These are phyloP conservation scores for Sindora glabra DNA, from an alignment of 306 rosid species.

Conservation along the genomic window DNA sequence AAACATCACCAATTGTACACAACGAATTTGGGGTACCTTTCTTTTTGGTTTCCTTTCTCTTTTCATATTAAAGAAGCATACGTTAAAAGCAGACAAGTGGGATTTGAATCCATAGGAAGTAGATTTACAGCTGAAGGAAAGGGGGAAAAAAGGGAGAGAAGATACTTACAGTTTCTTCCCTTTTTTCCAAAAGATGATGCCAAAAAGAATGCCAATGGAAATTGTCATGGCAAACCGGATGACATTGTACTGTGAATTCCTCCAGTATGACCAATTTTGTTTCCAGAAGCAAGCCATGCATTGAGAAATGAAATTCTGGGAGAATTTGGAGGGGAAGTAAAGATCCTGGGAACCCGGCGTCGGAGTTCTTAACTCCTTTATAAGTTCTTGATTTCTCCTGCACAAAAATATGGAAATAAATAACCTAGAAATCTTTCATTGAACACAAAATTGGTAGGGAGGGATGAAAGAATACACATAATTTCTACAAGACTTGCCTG, in stretches of 20 bases:
- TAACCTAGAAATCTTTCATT: background rate
- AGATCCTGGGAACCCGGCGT: conserved; percentile 30
- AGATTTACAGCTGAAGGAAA: too few species aligned
- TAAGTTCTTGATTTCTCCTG: too few species aligned
- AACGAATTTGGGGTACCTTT: too few species aligned
- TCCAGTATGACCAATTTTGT: conserved; percentile 47
- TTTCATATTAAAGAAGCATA: too few species aligned
- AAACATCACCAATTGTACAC: too few species aligned
- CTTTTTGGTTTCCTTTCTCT: too few species aligned
- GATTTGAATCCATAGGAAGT: too few species aligned
- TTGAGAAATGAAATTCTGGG: conserved; percentile 29
- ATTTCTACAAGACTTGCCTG: conserved; percentile 8
- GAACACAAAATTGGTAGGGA: background rate
- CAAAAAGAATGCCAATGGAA: conserved; percentile 22
- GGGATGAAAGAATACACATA: background rate
- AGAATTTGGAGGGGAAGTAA: conserved; percentile 34
- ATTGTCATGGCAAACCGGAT: conserved; percentile 28
- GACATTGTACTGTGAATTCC: conserved; percentile 31
- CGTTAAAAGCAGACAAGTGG: too few species aligned
- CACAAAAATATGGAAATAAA: conserved; percentile 9
- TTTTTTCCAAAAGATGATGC: conserved; percentile 32
- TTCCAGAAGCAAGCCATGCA: conserved; percentile 54
- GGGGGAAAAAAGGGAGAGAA: too few species aligned
- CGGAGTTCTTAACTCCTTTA: conserved; percentile 33
- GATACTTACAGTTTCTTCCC: conserved; percentile 22